A percentile compares a stretch with the other conserved stretches of the same genome.
Evolutionary conservation across 2,329 filamentous ascomycete species (phyloP).

Genomic region (Epichloe scottii): DNA sequence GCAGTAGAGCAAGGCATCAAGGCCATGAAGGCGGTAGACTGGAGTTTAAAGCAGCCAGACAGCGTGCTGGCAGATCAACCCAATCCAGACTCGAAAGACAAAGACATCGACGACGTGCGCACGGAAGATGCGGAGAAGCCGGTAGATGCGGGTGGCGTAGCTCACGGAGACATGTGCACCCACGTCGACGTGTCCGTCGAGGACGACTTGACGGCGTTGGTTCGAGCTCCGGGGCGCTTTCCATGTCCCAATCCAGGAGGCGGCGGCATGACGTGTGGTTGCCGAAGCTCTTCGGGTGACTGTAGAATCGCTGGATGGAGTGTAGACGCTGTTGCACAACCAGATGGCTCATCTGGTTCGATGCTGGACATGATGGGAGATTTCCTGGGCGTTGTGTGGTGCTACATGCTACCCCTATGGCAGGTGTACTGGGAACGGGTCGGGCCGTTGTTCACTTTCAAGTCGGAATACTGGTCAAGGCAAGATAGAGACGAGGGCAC

Average conservation of each 20-base stretch:
- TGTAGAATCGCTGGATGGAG: too few relatives aligned
- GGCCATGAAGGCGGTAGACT: neutral
- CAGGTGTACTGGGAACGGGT: conserved; percentile 24
- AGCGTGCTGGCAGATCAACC: neutral
- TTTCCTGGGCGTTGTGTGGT: conserved; percentile 1
- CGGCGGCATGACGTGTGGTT: conserved; percentile 16
- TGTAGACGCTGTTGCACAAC: neutral
- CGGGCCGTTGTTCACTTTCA: conserved; percentile 25
- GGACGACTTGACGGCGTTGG: conserved; percentile 5
- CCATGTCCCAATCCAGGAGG: conserved; percentile 15
- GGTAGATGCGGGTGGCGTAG: neutral
- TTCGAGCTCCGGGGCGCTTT: conserved; percentile 16
- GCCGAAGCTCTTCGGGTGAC: conserved; percentile 11
- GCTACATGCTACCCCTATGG: conserved; percentile 4
- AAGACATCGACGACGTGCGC: neutral
- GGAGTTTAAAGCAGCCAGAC: neutral
- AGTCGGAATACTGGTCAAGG: conserved; percentile 23
- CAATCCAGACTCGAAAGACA: neutral
- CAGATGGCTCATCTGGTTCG: neutral
- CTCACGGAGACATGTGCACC: neutral
- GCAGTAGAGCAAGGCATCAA: neutral
- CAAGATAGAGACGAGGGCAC: conserved; percentile 12
- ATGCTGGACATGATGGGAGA: neutral
- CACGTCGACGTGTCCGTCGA: neutral
- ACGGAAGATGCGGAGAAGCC: neutral